phyloP scores from a whole-genome alignment of 2,329 filamentous ascomycete species.

The Corynespora cassiicola region DNA sequence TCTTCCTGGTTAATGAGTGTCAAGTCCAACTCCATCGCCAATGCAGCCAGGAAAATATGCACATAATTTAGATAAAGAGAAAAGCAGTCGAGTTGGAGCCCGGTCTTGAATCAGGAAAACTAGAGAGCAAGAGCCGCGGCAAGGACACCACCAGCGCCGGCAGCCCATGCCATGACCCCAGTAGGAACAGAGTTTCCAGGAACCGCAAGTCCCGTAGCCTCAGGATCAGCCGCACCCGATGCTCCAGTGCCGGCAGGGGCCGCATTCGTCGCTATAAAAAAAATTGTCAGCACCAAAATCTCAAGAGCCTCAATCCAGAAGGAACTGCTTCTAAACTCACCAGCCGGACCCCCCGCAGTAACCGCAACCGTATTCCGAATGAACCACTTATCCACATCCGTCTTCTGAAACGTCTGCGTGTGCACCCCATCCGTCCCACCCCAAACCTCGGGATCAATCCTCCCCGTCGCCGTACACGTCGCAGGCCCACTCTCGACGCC shows the following conservation, averaged over 20 bases:
- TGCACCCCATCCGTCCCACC: constrained; percentile 7
- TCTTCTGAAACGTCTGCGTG: constrained; percentile 12
- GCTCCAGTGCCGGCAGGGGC: no score
- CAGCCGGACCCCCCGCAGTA: constrained; percentile 7
- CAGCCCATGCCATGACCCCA: constrained; percentile 9
- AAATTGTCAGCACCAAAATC: neutral
- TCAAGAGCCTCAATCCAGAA: neutral
- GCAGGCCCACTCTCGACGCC: constrained; percentile 11
- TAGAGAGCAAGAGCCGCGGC: constrained; percentile 11
- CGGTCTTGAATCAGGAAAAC: no score
- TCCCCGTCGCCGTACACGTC: constrained; percentile 13
- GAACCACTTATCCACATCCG: constrained; percentile 12
- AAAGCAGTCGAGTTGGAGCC: no score
- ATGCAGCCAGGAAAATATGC: no score
- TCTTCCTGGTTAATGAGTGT: no score
- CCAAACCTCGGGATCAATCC: constrained; percentile 14
- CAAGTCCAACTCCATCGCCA: no score
- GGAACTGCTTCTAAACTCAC: constrained; percentile 1
- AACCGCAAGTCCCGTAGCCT: constrained; percentile 11
- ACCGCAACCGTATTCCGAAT: constrained; percentile 12
- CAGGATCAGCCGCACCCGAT: neutral
- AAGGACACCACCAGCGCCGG: constrained; percentile 15
- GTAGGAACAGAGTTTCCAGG: constrained; percentile 12
- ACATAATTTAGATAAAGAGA: no score
- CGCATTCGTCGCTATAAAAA: constrained; percentile 5